Base-by-base conservation (phyloP, 106 monocot species). In the Dactylorhiza incarnata region DNA sequence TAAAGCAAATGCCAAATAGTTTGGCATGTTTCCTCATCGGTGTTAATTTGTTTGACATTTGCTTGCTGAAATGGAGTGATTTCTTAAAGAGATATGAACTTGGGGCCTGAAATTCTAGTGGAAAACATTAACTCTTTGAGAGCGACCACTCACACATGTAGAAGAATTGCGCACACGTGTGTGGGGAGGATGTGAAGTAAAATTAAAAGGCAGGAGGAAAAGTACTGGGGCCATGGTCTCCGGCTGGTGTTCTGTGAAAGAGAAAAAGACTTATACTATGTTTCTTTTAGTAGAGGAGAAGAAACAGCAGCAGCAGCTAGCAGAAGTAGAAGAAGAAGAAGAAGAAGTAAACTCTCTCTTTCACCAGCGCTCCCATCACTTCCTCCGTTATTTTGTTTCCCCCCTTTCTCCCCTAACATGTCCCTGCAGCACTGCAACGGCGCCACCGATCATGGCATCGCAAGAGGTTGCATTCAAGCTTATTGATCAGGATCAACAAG, bases 231-330 rank as follows among this genome's bases (percentile, higher is more conserved):
- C 49, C 49, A 72, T 43, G 16, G 69, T 69, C 37, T 37, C 72
- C 49, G 72, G 23, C 72, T 49, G 7, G 72, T 49, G 72, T 49
- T 72, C 48, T 19, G 72, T 49, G 72, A 22, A 49, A 49, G 23
- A 72, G 19, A 72, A 72, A 22, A 72, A 49, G 44, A 48, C 72
- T 72, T 48, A 14, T 22, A 16, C 69, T 46, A 72, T 20, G 72
- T 72, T 48, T 49, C n/a, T 69, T 44, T 46, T 69, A 69, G 16
- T 5, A 46, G 45, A 5, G 29, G 37, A 37, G 37, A 3, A 37
- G 37, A 37, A 37, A 37, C 37, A 37, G 37, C 37, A 37, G 37
- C 37, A 37, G 37, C n/a, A n/a, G n/a, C n/a, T n/a, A 37, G 37
- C 37, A 37, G 37, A 2, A 29, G 2, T 2, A 29, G 2, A 0